Evolutionary conservation across 352 stramenopile species (phyloP).

Genomic region (Saprolegnia diclina): DNA sequence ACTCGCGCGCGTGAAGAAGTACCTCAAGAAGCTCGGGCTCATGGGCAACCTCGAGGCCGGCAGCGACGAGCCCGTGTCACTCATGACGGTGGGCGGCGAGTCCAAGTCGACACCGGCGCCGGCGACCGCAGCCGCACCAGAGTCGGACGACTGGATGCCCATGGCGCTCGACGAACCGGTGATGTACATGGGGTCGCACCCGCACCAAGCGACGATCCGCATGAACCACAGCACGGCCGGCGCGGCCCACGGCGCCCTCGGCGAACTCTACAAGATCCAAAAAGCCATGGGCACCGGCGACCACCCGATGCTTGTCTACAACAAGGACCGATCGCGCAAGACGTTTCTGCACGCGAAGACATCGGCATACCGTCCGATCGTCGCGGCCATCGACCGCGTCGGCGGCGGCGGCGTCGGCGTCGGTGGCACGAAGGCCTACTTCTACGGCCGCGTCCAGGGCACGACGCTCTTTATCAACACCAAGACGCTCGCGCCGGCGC

Average conservation of each 20-base stretch:
- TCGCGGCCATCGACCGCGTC: conserved; percentile 48
- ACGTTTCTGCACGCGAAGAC: conserved; percentile 76
- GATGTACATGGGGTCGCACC: conserved; percentile 67
- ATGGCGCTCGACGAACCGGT: conserved; percentile 80
- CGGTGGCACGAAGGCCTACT: conserved; percentile 78
- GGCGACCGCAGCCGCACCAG: neutral
- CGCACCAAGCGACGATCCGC: conserved; percentile 80
- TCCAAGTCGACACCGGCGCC: conserved; percentile 54
- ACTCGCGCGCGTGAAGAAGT: conserved; percentile 78
- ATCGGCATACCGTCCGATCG: conserved; percentile 62
- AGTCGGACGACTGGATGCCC: conserved; percentile 49
- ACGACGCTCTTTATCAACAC: conserved; percentile 85
- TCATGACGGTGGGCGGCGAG: conserved; percentile 78
- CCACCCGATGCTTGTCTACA: conserved; percentile 85
- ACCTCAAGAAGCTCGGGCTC: conserved; percentile 78
- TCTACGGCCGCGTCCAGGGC: conserved; percentile 79
- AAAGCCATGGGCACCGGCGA: conserved; percentile 59
- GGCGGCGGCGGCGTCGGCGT: conserved; percentile 51
- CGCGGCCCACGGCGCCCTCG: conserved; percentile 55
- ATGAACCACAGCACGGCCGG: conserved; percentile 74
- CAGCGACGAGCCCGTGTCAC: conserved; percentile 44
- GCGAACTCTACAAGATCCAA: conserved; percentile 89
- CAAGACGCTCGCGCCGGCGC: conserved; percentile 67
- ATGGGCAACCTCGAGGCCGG: conserved; percentile 23
- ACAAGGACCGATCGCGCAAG: conserved; percentile 80